phyloP scores from a whole-genome alignment of 2,329 filamentous ascomycete genomes.

The Fragosphaeria purpurea region DNA sequence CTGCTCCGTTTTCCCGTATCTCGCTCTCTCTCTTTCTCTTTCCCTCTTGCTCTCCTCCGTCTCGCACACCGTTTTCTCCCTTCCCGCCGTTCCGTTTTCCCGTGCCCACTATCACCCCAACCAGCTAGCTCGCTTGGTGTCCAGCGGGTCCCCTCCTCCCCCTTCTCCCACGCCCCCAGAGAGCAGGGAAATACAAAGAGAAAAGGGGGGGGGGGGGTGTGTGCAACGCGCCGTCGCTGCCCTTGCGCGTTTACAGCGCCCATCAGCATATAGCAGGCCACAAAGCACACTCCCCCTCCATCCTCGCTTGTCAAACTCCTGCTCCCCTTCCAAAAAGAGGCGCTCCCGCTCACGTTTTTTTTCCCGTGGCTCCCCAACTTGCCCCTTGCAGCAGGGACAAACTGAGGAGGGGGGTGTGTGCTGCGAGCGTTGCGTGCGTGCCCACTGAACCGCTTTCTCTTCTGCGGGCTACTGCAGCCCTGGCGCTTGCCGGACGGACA shows the following conservation, averaged over 20 bases:
- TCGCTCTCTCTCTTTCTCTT: not conserved
- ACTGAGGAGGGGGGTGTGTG: slow-evolving; percentile 7
- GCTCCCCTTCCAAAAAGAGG: no score
- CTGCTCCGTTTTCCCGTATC: no score
- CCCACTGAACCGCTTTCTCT: not conserved
- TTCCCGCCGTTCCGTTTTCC: no score
- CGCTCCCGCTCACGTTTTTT: not conserved
- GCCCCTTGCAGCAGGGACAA: slow-evolving; percentile 11
- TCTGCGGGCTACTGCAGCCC: slow-evolving; percentile 18
- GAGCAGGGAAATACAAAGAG: no score
- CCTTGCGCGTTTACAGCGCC: not conserved
- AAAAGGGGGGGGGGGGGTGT: not conserved
- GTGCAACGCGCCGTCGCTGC: no score
- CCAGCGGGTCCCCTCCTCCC: no score
- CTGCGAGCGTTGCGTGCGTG: not conserved
- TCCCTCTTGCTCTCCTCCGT: no score
- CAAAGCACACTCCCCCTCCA: slow-evolving; percentile 12
- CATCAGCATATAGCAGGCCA: slow-evolving; percentile 1
- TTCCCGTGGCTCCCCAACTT: not conserved
- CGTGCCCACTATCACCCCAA: no score
- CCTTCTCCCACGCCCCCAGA: no score
- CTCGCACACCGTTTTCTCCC: no score
- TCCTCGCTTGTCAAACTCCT: slow-evolving; percentile 5
- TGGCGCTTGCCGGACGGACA: slow-evolving; percentile 17
- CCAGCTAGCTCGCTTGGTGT: no score